Evolutionary conservation across 129 eudicot genomes (phyloP).

Genomic region (Tagetes erecta): DNA sequence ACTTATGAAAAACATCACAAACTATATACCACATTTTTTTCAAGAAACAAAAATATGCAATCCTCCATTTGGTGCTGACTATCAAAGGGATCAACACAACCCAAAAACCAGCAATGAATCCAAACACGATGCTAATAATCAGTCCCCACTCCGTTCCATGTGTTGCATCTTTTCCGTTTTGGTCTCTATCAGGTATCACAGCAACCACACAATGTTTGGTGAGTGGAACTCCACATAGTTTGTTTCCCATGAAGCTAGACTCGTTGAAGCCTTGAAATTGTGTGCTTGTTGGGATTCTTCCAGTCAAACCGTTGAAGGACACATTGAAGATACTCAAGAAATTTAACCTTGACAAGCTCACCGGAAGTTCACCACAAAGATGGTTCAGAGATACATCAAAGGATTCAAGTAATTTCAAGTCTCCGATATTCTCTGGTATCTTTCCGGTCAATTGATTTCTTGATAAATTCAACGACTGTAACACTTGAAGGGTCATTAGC

Average conservation of each 20-base stretch:
- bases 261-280: conserved; percentile 24
- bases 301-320: conserved; percentile 9
- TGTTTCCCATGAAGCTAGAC: conserved; percentile 29
- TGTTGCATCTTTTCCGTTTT: conserved; percentile 1
- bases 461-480: conserved; percentile 31
- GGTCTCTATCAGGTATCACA: neutral
- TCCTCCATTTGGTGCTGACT: conserved; percentile 20
- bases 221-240: conserved; percentile 29
- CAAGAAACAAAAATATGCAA: conserved; percentile 19
- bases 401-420: conserved; percentile 34
- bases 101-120: no score
- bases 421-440: conserved; percentile 38
- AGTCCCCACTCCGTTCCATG: conserved; percentile 13
- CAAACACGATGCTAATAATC: conserved; percentile 2
- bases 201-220: neutral
- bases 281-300: conserved; percentile 32
- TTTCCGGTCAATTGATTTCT: conserved; percentile 37
- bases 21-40: neutral
- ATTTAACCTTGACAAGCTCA: conserved; percentile 23
- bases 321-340: conserved; percentile 22
- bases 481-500: neutral
- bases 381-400: conserved; percentile 36
- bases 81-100: conserved; percentile 17
- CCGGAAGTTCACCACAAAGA: conserved; percentile 41
- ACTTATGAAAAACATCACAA: neutral